Base-by-base conservation (phyloP, 1,284 basidiomycete genomes). In the Ganoderma resinaceum region DNA sequence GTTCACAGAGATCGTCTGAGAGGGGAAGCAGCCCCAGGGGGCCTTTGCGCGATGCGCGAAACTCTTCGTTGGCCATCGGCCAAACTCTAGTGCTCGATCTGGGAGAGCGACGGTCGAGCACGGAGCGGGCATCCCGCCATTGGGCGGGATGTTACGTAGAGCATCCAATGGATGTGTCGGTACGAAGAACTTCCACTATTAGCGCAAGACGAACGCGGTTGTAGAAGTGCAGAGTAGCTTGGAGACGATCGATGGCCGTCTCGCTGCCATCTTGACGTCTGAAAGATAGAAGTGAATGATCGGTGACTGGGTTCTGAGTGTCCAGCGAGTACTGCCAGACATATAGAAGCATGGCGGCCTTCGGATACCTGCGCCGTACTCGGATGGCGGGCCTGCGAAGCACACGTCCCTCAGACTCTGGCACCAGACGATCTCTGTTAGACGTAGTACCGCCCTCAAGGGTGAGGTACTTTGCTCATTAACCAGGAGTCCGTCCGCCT, bases 1-100 rank as follows among this genome's bases (percentile, higher is more conserved):
- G 23, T 38, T 60, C 37, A 29, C 37, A 37, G 23, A 55, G 52
- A 55, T 60, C 58, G 35, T 60, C 58, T 29, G 23, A 29, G 58
- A 40, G 14, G 37, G 42, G 23, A 60, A 60, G 23, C 23, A 1
- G 58, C 26, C 29, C 37, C 23, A 20, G 18, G 58, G 11, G 9
- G 12, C 14, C 58, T 37, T 38, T 35, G 37, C 20, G 58, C 20
- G 58, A 60, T 38, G 58, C 38, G 38, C 58, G 58, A 29, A 16
- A 26, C 23, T 23, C 37, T 5, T 16, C 7, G 37, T 38, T 60
- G 58, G 58, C 14, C 37, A 23, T 60, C 37, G 9, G 37, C 11
- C n/a, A 60, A 60, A 60, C 58, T 60, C 35, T 60, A 60, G 37
- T 38, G 37, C 37, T 38, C 35, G 37, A 60, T 60, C 37, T 16